Evolutionary conservation across 139 green algal genomes (phyloP).

Genomic region (Tetratostichococcus sp.): DNA sequence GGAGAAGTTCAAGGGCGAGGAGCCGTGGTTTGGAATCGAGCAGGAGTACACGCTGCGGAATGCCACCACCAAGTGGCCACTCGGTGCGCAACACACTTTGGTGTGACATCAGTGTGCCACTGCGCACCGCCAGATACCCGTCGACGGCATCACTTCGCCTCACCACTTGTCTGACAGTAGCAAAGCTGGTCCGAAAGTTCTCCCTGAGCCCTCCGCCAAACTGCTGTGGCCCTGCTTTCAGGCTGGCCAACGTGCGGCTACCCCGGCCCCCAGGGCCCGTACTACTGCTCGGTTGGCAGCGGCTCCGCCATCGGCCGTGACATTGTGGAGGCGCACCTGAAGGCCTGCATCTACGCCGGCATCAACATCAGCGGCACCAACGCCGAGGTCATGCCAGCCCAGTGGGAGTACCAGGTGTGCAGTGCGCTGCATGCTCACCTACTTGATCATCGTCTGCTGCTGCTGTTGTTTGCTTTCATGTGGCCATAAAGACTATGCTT

Average conservation of each 20-base stretch:
- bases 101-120: no score
- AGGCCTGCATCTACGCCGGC: slow-evolving; percentile 88
- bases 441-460: neutral
- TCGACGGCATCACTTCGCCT: no score
- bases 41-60: slow-evolving; percentile 98
- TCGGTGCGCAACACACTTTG: slow-evolving; percentile 35
- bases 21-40: slow-evolving; percentile 96
- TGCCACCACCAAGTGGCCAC: slow-evolving; percentile 90
- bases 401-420: slow-evolving; percentile 99
- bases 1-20: slow-evolving; percentile 53
- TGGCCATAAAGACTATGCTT: no score
- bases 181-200: no score
- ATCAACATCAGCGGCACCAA: slow-evolving; percentile 91
- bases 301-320: slow-evolving; percentile 90
- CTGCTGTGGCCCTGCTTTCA: no score
- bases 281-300: slow-evolving; percentile 90
- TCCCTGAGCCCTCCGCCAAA: no score
- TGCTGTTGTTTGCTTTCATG: no score
- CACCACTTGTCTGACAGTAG: no score
- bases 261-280: slow-evolving; percentile 89
- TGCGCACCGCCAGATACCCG: no score
- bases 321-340: slow-evolving; percentile 94
- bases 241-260: slow-evolving; percentile 89
- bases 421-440: neutral
- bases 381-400: slow-evolving; percentile 95